Base-by-base conservation (phyloP, 179 eudicot species). In the Patellifolia procumbens region DNA sequence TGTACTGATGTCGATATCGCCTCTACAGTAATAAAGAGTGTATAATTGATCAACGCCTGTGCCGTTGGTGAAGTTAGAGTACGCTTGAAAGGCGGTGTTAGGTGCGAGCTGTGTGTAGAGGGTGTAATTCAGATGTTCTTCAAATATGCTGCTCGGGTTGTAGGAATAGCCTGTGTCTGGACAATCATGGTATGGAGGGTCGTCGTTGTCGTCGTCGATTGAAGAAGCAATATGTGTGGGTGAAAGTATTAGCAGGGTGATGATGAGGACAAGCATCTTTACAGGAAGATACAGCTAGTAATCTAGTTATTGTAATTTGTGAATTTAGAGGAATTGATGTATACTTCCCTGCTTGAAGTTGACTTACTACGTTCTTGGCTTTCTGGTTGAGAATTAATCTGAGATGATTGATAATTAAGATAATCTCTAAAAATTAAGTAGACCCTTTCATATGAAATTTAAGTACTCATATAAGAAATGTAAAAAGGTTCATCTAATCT, bases 11-110 rank as follows among this genome's bases (percentile, higher is more conserved):
- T 43, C n/a, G 19, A 70, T 24, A 34, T 77, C 68, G 17, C 74
- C 80, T 49, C 80, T 70, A 62, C 80, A 77, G 70, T 60, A 77
- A 63, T 45, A 77, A 19, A 77, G 70, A 22, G 62, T 75, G 24
- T 77, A 56, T 22, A 70, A 62, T 70, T 61, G 73, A 35, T 70
- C 70, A 24, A 71, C 7, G 35, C 52, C 75, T 20, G 67, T 71
- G 31, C 80, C 80, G 29, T 51, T 37, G 4, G 75, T 61, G 61
- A 35, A 24, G n/a, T 56, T 70, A 13, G 22, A 32, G 52, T 15
- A 43, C 39, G 26, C 28, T 29, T n/a, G 35, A 4, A 29, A 73
- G 55, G 76, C 22, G 37, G 76, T 24, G 37, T 28, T 16, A 9
- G 39, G 5, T 0, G 19, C 68, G 6, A 73, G 17, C 28, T 42